These are phyloP conservation scores for Cruciata laevipes DNA, from an alignment of 257 asterid genomes.

Conservation along the genomic window DNA sequence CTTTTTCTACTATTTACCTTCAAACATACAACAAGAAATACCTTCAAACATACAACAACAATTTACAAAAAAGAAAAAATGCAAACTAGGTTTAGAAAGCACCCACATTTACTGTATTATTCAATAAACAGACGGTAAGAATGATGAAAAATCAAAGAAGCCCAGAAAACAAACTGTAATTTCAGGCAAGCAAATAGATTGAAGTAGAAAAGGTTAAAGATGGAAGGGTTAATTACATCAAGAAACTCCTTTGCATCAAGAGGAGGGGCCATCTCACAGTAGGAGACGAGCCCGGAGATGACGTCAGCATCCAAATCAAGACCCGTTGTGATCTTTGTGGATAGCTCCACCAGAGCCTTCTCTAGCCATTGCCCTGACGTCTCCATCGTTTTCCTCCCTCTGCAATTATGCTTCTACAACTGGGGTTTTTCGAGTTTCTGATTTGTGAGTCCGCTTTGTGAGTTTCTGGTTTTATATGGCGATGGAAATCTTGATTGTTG, in stretches of 20 bases:
- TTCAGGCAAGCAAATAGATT: background rate
- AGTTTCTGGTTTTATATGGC: background rate
- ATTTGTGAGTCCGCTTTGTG: no score
- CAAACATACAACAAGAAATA: no score
- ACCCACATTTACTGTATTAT: background rate
- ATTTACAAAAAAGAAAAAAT: no score
- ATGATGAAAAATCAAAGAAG: background rate
- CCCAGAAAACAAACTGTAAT: background rate
- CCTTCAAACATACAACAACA: background rate
- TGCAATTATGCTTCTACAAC: background rate
- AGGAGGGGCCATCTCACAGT: constrained; percentile 87
- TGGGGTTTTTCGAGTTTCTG: background rate
- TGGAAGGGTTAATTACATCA: constrained; percentile 37
- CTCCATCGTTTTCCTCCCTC: constrained; percentile 78
- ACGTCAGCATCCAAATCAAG: constrained; percentile 75
- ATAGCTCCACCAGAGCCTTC: constrained; percentile 57
- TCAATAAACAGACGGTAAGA: background rate
- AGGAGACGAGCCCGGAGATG: constrained; percentile 84
- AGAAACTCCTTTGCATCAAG: constrained; percentile 94
- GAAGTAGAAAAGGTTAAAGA: background rate
- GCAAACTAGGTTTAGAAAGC: background rate
- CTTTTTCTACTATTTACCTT: background rate
- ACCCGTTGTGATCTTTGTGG: constrained; percentile 52
- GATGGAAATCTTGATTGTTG: no score
- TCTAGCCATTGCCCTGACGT: constrained; percentile 71